Conservation (phyloP, 2,329 filamentous ascomycete species). For the Neopestalotiopsis clavispora region DNA sequence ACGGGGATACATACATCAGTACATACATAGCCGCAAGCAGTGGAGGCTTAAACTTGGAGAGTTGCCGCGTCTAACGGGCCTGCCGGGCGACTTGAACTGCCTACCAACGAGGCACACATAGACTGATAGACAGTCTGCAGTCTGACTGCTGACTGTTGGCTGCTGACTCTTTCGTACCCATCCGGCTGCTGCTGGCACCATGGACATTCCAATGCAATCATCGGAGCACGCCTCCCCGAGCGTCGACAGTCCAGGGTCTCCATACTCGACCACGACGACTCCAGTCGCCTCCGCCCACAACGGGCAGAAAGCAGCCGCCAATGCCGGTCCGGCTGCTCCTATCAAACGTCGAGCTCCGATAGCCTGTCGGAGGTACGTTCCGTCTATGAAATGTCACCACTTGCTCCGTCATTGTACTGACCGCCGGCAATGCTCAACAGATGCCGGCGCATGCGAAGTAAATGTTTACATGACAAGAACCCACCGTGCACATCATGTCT, state of each 20-base stretch:
- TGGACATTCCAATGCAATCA: slow-evolving; percentile 25
- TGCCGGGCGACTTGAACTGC: slow-evolving; percentile 7
- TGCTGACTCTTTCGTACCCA: background rate
- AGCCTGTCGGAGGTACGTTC: slow-evolving; percentile 54
- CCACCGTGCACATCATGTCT: slow-evolving; percentile 58
- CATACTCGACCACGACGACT: slow-evolving; percentile 19
- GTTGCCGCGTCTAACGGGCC: background rate
- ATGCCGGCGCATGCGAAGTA: slow-evolving; percentile 62
- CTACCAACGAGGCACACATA: background rate
- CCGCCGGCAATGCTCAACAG: slow-evolving; percentile 33
- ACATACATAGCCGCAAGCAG: background rate
- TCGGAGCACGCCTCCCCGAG: slow-evolving; percentile 21
- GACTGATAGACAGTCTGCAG: no score
- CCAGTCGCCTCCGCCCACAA: slow-evolving; percentile 16
- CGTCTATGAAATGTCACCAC: background rate
- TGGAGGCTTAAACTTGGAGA: background rate
- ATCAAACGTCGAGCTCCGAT: slow-evolving; percentile 57
- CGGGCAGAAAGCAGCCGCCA: slow-evolving; percentile 18
- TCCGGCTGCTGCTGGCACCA: slow-evolving; percentile 8
- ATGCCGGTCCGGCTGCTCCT: slow-evolving; percentile 19
- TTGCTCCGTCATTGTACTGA: background rate
- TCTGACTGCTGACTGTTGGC: background rate
- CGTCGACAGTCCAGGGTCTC: slow-evolving; percentile 26
- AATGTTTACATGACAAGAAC: slow-evolving; percentile 56
- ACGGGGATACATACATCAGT: no score